Base-by-base conservation (phyloP, 768 basidiomycete species). In the Xerocomellus chrysenteron region DNA sequence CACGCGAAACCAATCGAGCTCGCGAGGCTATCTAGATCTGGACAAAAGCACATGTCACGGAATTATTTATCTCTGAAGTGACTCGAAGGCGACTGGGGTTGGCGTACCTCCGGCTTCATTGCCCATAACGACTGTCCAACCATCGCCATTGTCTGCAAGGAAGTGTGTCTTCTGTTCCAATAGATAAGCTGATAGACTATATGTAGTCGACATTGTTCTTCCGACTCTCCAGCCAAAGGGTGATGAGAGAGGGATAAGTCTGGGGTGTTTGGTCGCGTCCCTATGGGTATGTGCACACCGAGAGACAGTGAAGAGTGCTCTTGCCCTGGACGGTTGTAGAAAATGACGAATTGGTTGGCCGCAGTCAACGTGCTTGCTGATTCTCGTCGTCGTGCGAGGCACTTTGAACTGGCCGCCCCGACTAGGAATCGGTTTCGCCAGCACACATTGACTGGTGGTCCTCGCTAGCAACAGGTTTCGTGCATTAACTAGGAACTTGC, bases 21-120 rank as follows among this genome's bases (percentile, higher is more conserved):
- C n/a, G n/a, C n/a, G n/a, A n/a, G n/a, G n/a, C n/a, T n/a, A 74
- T 99, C 97, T 35, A 98, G 83, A 72, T 99, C 96, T 98, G 57
- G 3, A 37, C 2, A 16, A 21, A 48, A 17, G 26, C 17, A 55
- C n/a, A 21, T 51, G 51, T 39, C 35, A 56, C 54, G 19, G 12
- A 28, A 28, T 21, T 21, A 48, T 26, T 51, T 37, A 47, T 35
- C 41, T 26, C 6, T 3, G 32, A 43, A 36, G 16, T 26, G 45
- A 51, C 46, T 30, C 32, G n/a, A 35, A n/a, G 3, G 14, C 36
- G 21, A 50, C 40, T 19, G 26, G 49, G 41, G 28, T 45, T 19
- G 50, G 39, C 54, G 16, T 68, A 95, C 96, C 96, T 66, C 95
- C 95, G 14, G 96, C 93, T 73, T 98, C 96, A 70, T 99, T 99